A percentile compares a stretch with the other conserved stretches of the same genome.
Evolutionary conservation across 768 basidiomycete species (phyloP).

Genomic region (Pulveroboletus sp.): DNA sequence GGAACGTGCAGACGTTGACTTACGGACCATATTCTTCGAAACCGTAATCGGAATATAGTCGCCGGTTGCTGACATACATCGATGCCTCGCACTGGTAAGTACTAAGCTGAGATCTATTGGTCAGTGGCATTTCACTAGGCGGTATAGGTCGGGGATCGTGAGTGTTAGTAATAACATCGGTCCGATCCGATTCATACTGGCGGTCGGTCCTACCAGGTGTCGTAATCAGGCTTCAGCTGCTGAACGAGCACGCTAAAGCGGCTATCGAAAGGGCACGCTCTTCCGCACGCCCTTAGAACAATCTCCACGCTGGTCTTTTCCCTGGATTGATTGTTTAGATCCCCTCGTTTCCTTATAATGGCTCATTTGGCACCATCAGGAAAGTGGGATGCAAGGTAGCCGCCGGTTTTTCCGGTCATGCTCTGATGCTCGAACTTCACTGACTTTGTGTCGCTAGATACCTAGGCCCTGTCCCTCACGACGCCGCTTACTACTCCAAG

Average conservation of each 20-base stretch:
- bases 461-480: conserved; percentile 72
- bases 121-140: too few relatives aligned
- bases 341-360: conserved; percentile 38
- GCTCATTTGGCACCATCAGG: conserved; percentile 45
- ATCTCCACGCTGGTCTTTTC: conserved; percentile 17
- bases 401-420: not conserved
- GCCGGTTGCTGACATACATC: too few relatives aligned
- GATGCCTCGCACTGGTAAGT: too few relatives aligned
- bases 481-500: conserved; percentile 73
- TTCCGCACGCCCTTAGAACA: conserved; percentile 19
- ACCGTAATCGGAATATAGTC: too few relatives aligned
- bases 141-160: too few relatives aligned
- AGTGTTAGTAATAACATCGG: too few relatives aligned
- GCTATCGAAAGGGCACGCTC: not conserved
- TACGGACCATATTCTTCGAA: too few relatives aligned
- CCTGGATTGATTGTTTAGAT: conserved; percentile 28
- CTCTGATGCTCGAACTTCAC: conserved; percentile 8
- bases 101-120: too few relatives aligned
- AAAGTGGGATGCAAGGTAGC: conserved; percentile 76
- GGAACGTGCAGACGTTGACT: too few relatives aligned
- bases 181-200: conserved; percentile 11
- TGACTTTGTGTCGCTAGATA: conserved; percentile 46
- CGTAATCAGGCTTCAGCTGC: conserved; percentile 7
- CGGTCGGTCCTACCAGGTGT: too few relatives aligned
- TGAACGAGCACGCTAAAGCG: not conserved